Base-by-base conservation (phyloP, 805 yeast genomes). In the Wickerhamomyces mucosus region DNA sequence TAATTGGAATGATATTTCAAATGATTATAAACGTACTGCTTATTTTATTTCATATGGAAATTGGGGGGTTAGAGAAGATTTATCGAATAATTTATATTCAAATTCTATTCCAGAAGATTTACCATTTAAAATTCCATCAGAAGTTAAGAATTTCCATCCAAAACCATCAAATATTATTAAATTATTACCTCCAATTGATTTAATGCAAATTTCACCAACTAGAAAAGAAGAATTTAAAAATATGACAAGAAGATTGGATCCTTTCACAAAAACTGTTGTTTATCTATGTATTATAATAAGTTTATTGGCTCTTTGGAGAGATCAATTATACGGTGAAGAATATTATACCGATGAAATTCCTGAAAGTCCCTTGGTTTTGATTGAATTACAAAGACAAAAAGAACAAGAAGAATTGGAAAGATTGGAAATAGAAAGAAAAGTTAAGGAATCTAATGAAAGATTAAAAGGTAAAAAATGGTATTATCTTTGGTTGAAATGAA, bases 1-100 rank as follows among this genome's bases (percentile, higher is more conserved):
- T 32, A 62, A 67, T 33, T 81, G 94, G 94, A 50, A 51, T 3
- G 53, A 59, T 25, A 40, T 78, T 27, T 60, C 71, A 4, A 38
- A 38, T 10, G 64, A 68, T 31, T 67, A 67, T 32, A 78, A 78
- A 46, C 59, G 67, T 38, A 58, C 78, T 40, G 65, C 72, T 8
- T 78, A 73, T 50, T 76, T 66, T 56, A 63, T 77, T 19, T 65
- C 77, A 0, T 81, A 75, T 52, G 88, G 88, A 3, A 62, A 77
- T 29, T 72, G 80, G 66, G 92, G 86, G 0, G 77, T 74, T 2
- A 62, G 94, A 39, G 75, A 69, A 29, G 69, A 69, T 15, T 67
- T 78, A 34, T 54, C 55, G 13, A 54, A 56, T 30, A 62, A 61
- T 40, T 62, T 72, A 59, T 61, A 58, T 35, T 51, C 61, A n/a